Base-by-base conservation (phyloP, 2,329 filamentous ascomycete genomes). In the Alternaria sp. region DNA sequence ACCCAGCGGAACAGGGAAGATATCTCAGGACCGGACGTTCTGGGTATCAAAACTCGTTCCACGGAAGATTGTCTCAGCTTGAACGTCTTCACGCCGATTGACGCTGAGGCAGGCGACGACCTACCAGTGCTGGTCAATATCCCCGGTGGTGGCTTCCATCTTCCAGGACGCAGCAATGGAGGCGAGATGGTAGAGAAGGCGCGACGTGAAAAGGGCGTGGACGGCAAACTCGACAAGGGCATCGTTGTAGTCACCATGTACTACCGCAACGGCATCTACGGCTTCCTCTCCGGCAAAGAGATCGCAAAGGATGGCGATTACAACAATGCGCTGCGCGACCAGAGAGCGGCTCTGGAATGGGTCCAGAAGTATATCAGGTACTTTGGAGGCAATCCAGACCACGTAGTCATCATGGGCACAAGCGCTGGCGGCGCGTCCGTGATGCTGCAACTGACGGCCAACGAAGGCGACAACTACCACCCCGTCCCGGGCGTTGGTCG, bases 371-470 rank as follows among this genome's bases (percentile, higher is more conserved):
- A 82, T 62, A 81, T 82, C 61, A 70, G 68, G 62, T 82, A 80
- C 32, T 84, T 84, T 58, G 82, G 82, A 2, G 82, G 82, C 23
- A 79, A 84, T 63, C 81, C 82, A 4, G 74, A 83, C 36, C 82
- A 81, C 55, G 79, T 84, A 3, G 81, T 83, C n/a, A 76, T 83
- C 6, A 82, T 83, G 50, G 82, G 82, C 1, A 77, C 74, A 6
- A 76, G 74, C 54, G 76, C 76, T 23, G 76, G 76, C 40, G 75
- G 71, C 5, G 71, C 75, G 12, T 77, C 74, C 6, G 74, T 73
- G 3, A 61, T 77, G 54, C 66, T 76, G 2, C 75, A 77, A 30
- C 49, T 77, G 12, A 73, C 74, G 3, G 75, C 70, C 10, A 77
- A 77, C 47, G 72, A 69, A 11, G 75, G 75, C 11, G 74, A 77